Evolutionary conservation across 768 basidiomycete species (phyloP), one percentile per base, ranked within the genome.

Genomic region (Serendipita indica): DNA sequence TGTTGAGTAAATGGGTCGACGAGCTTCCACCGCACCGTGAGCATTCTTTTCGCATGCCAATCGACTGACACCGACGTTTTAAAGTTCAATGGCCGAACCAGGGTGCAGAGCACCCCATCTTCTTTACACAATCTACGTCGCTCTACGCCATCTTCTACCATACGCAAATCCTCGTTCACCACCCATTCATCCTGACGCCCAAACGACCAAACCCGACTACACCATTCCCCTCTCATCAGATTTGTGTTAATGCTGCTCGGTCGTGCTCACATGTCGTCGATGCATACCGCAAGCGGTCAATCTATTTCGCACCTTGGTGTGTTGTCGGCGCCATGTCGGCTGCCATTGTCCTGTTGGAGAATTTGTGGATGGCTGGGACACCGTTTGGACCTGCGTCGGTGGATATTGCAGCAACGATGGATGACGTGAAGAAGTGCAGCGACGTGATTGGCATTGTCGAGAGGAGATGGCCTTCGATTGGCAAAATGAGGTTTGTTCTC

Each of bases 191-290:
- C 59, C 83, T 82, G 0, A 78, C 78, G 0, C 77, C 80, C 2
- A 70, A 75, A 43, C 80, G 74, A 60, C 75, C 75, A 0, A 74
- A 77, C 0, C 67, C 70, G 1, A 62, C 79, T 3, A 72, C 76
- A 1, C 49, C 49, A 30, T 80, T 82, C 65, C 84, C 83, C 7
- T 86, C 83, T 0, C 73, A 86, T 20, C 82, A 84, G 0, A 87
- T 85, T 58, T 88, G 83, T 67, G 81, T 83, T n/a, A 90, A 89
- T 61, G 77, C 89, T 0, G 85, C 89, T 1, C 74, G 86, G 5
- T 86, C 85, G 1, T 83, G 79, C 60, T 79, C 78, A 35, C 85
- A 84, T 65, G 76, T 91, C 28, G 68, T 85, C 18, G 86, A 89
- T 63, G 57, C 69, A 74, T 52, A 62, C 78, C 46, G 68, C 71